Evolutionary conservation across 169 alveolate species (phyloP), one percentile per base, ranked within the genome.

Genomic region (Plasmodium vinckei): DNA sequence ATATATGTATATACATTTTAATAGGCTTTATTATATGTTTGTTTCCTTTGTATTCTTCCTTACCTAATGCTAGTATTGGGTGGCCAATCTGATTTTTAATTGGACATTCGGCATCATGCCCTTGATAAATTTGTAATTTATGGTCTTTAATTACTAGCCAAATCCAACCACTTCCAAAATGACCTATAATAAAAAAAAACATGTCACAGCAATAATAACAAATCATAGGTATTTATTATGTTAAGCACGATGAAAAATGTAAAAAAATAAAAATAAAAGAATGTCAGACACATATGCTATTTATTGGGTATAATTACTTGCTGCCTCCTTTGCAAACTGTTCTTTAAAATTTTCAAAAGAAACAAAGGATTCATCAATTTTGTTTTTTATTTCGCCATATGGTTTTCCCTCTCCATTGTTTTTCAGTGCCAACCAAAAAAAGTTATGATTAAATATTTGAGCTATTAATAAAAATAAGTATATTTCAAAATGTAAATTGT

Each of bases 141-240:
- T 87, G 54, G 54, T 91, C 88, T 15, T 87, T 72, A 33, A 67
- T 87, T 44, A 96, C 97, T 56, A 97, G 87, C 98, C 98, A 97
- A 46, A 96, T 97, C 99, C 99, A 98, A 9, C 99, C 99, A 64
- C 98, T 95, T 9, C 99, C 99, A 89, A 95, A 95, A 64, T 94
- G 95, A 9, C 88, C 94, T 73, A 69, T 33, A 19, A 63, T 72
- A 47, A 39, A 46, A 6, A 70, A 56, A 5, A 54, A 21, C 2
- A 10, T 17, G 46, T 9, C 46, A 33, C 42, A 4, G 42, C 42
- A 33, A 51, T 12, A 54, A 7, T 12, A 44, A 63, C 1, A 27
- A 7, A 15, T 1, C 46, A 15, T 39, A 21, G 23, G 23, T 68
- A 13, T 68, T 17, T 42, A 21, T 12, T 42, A n/a, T 13, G 2